phyloP scores from a whole-genome alignment of 2,329 filamentous ascomycete species.

The Monilinia polystroma region DNA sequence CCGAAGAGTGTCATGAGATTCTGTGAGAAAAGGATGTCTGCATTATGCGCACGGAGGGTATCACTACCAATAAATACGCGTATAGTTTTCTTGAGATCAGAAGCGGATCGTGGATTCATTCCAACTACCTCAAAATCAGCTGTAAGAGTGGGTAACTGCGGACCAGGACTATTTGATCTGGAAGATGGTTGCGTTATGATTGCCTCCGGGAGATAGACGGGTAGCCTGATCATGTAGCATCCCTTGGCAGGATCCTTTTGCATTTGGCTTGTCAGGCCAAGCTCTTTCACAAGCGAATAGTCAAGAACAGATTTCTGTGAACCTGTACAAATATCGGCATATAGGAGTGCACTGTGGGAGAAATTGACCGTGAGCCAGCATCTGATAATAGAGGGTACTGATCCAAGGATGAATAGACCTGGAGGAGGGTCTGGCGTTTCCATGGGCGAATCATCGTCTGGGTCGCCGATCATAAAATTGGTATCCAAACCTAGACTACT shows the following conservation, averaged over 20 bases:
- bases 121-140: slow-evolving; percentile 75
- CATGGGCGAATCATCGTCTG: slow-evolving; percentile 66
- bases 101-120: slow-evolving; percentile 50
- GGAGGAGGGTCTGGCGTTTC: slow-evolving; percentile 76
- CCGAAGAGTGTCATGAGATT: slow-evolving; percentile 87
- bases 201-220: slow-evolving; percentile 88
- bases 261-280: slow-evolving; percentile 68
- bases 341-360: slow-evolving; percentile 83
- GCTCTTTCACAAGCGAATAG: slow-evolving; percentile 68
- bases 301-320: slow-evolving; percentile 87
- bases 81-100: slow-evolving; percentile 61
- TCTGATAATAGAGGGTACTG: slow-evolving; percentile 89
- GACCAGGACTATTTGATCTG: slow-evolving; percentile 68
- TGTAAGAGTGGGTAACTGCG: slow-evolving; percentile 77
- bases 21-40: slow-evolving; percentile 87
- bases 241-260: slow-evolving; percentile 62
- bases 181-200: slow-evolving; percentile 75
- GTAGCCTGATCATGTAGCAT: slow-evolving; percentile 67
- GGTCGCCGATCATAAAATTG: slow-evolving; percentile 60
- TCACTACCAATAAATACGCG: slow-evolving; percentile 91
- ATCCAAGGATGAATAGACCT: slow-evolving; percentile 79
- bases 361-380: slow-evolving; percentile 94
- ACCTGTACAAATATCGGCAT: slow-evolving; percentile 88
- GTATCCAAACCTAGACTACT: slow-evolving; percentile 87
- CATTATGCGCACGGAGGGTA: slow-evolving; percentile 78